phyloP scores from a whole-genome alignment of 176 grass and related monocot genomes.

The Oryza punctata region DNA sequence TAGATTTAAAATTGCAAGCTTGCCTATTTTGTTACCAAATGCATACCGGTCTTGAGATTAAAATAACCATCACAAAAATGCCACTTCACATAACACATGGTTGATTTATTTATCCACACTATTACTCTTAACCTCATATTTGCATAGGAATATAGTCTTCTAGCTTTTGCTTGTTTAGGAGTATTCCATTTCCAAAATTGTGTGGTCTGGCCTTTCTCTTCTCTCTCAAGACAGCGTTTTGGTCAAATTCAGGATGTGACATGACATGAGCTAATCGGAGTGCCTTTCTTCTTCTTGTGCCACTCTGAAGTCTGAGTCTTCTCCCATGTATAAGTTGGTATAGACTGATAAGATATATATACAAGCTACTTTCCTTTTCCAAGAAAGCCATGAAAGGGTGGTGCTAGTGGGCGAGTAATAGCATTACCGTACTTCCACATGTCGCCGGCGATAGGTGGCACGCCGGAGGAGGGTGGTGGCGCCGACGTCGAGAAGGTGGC shows the following conservation, averaged over 20 bases:
- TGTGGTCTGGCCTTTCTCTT: background rate
- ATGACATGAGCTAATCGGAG: background rate
- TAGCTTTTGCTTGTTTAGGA: background rate
- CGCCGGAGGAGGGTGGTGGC: constrained; percentile 7
- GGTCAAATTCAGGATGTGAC: constrained; percentile 24
- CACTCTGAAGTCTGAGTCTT: background rate
- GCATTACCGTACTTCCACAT: background rate
- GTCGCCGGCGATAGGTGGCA: constrained; percentile 15
- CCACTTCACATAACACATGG: background rate
- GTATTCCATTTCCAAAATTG: no score
- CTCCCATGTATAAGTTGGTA: background rate
- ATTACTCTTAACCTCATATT: background rate
- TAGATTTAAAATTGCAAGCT: background rate
- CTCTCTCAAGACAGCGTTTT: background rate
- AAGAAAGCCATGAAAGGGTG: background rate
- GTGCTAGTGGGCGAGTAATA: background rate
- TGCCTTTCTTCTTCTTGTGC: background rate
- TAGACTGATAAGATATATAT: background rate
- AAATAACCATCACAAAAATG: background rate
- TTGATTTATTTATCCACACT: background rate
- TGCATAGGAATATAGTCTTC: background rate
- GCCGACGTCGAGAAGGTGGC: background rate
- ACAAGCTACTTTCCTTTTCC: constrained; percentile 2
- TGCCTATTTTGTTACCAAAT: background rate
- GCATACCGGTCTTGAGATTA: background rate